These are phyloP conservation scores for Asterophora lycoperdoides DNA, from an alignment of 768 basidiomycete genomes.

Conservation along the genomic window DNA sequence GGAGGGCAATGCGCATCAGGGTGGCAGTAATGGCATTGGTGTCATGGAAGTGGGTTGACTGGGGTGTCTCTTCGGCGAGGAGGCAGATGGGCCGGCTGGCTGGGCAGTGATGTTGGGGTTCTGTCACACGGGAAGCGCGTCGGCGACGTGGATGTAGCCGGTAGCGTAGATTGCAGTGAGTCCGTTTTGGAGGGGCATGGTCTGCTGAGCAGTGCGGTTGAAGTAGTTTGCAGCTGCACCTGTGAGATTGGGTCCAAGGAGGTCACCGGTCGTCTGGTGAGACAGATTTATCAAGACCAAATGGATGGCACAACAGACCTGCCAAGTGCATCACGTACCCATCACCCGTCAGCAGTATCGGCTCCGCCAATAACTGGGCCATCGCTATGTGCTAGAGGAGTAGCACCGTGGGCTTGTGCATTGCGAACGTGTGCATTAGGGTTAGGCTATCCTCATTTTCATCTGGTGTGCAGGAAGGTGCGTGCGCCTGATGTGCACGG, in stretches of 20 bases:
- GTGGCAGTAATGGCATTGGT: constrained; percentile 31
- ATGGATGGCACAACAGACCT: constrained; percentile 63
- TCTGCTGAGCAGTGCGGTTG: constrained; percentile 39
- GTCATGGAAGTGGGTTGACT: constrained; percentile 25
- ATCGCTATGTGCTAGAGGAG: constrained; percentile 79
- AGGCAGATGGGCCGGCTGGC: constrained; percentile 49
- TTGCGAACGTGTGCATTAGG: constrained; percentile 66
- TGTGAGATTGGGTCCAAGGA: constrained; percentile 64
- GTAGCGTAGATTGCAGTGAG: constrained; percentile 47
- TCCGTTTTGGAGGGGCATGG: constrained; percentile 54
- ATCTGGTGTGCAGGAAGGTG: constrained; percentile 44
- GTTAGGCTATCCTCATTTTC: constrained; percentile 31
- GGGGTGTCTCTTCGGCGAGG: constrained; percentile 43
- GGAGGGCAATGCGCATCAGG: constrained; percentile 38
- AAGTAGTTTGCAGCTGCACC: constrained; percentile 49
- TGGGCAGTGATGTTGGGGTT: constrained; percentile 18
- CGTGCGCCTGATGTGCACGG: constrained; percentile 59
- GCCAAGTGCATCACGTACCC: constrained; percentile 95
- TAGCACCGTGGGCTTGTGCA: constrained; percentile 80
- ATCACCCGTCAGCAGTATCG: constrained; percentile 93
- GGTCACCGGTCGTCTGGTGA: constrained; percentile 64
- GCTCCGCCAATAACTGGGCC: constrained; percentile 69
- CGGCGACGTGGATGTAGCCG: constrained; percentile 48
- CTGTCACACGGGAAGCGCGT: constrained; percentile 54
- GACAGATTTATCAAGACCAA: constrained; percentile 91